Evolutionary conservation across 1,284 basidiomycete genomes (phyloP).

Genomic region (Termitomyces sp.): DNA sequence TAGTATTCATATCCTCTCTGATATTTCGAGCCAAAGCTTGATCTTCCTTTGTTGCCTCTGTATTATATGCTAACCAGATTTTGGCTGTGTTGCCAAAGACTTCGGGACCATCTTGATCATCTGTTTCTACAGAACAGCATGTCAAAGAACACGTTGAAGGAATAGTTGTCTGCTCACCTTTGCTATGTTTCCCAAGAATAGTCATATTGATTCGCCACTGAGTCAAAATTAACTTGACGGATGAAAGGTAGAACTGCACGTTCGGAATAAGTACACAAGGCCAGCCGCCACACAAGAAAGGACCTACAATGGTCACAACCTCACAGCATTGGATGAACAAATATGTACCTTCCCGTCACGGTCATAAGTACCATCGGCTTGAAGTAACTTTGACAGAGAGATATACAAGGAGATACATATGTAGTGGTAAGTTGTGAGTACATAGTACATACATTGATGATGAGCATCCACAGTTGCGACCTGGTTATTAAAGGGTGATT

Average conservation of each 20-base stretch:
- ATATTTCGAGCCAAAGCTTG: constrained; percentile 1
- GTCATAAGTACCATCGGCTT: not conserved
- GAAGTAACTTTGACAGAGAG: no score
- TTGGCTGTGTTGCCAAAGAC: constrained; percentile 7
- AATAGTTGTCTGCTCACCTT: not conserved
- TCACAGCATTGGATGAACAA: not conserved
- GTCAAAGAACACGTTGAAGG: not conserved
- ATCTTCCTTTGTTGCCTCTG: constrained; percentile 7
- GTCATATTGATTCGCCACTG: not conserved
- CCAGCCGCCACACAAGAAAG: not conserved
- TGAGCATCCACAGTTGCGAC: not conserved
- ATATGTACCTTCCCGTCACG: not conserved
- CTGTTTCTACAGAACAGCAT: not conserved
- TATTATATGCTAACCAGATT: constrained; percentile 7
- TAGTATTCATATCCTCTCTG: constrained; percentile 6
- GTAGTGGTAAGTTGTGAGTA: no score
- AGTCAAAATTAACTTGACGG: not conserved
- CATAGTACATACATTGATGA: no score
- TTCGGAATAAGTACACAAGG: not conserved
- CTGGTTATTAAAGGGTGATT: not conserved
- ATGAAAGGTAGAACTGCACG: no score
- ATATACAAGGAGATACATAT: no score
- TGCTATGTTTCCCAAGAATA: not conserved
- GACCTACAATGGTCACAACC: not conserved
- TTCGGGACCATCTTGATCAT: not conserved